phyloP scores from a whole-genome alignment of 768 basidiomycete species.

The Dioszegia hungarica region DNA sequence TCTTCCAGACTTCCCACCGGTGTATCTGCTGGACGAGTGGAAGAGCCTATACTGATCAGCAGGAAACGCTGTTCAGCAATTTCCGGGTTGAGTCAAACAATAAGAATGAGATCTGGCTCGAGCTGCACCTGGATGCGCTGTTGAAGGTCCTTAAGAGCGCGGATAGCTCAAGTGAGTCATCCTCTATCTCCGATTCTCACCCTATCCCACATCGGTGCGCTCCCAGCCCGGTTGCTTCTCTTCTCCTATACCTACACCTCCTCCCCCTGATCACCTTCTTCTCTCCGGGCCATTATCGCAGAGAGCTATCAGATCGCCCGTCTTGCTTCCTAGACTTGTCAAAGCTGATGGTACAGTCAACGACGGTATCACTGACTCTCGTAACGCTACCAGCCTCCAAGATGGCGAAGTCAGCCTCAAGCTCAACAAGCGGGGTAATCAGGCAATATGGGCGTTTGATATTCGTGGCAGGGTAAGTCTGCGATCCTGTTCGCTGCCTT shows the following conservation, averaged over 20 bases:
- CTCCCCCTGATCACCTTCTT: no score
- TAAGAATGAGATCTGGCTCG: constrained; percentile 47
- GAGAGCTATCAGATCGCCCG: no score
- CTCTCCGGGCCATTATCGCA: no score
- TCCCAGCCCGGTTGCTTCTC: no score
- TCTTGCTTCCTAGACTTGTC: no score
- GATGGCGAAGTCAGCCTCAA: constrained; percentile 42
- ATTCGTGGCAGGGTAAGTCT: constrained; percentile 35
- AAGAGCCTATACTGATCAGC: not conserved
- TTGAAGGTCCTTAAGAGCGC: constrained; percentile 43
- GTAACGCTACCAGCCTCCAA: constrained; percentile 17
- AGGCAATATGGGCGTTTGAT: constrained; percentile 45
- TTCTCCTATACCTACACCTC: no score
- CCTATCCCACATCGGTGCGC: no score
- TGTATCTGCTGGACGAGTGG: not conserved
- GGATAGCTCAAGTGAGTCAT: constrained; percentile 32
- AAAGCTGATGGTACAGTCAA: constrained; percentile 5
- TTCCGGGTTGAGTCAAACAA: constrained; percentile 46
- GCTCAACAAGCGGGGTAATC: constrained; percentile 37
- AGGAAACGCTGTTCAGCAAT: constrained; percentile 39
- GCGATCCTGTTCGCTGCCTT: not conserved
- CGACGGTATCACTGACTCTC: not conserved
- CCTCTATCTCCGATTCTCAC: not conserved
- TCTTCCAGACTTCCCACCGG: no score
- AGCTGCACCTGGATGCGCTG: constrained; percentile 39